These are phyloP conservation scores for Cystoderma amianthinum DNA, from an alignment of 768 basidiomycete species.

Conservation along the genomic window DNA sequence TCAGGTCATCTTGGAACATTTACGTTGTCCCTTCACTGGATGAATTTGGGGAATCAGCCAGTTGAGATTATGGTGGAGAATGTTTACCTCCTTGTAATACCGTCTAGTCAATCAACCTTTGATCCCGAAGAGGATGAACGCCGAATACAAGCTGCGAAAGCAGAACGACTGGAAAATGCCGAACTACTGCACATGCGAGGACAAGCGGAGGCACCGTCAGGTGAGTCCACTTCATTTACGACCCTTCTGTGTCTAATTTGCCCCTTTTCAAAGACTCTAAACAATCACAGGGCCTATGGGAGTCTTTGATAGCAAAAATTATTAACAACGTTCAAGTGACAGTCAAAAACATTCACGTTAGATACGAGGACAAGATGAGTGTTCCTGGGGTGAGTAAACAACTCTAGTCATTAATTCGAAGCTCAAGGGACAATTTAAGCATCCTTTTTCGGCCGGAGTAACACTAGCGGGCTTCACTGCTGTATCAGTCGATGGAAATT, in stretches of 20 bases:
- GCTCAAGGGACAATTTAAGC: constrained; percentile 38
- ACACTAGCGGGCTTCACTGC: constrained; percentile 87
- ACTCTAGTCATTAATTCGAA: not conserved
- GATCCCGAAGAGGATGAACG: constrained; percentile 83
- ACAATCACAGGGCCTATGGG: constrained; percentile 81
- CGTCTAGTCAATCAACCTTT: constrained; percentile 58
- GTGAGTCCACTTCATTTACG: constrained; percentile 22
- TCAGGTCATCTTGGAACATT: constrained; percentile 83
- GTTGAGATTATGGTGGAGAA: constrained; percentile 91
- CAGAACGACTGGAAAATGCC: constrained; percentile 83
- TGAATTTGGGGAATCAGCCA: constrained; percentile 83
- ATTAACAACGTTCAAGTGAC: constrained; percentile 96
- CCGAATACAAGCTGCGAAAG: constrained; percentile 78
- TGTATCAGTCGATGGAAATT: constrained; percentile 80
- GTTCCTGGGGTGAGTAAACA: constrained; percentile 72
- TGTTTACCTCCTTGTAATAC: constrained; percentile 88
- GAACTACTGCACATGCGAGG: constrained; percentile 72
- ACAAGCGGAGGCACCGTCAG: constrained; percentile 42
- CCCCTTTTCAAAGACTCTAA: constrained; percentile 37
- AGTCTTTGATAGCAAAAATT: constrained; percentile 81
- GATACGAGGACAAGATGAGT: constrained; percentile 93
- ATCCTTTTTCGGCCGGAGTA: constrained; percentile 89
- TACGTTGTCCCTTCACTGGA: constrained; percentile 82
- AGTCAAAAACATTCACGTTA: constrained; percentile 90
- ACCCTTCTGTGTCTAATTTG: constrained; percentile 2